Conservation (phyloP, 495 filamentous ascomycete species). For the Trichocladium antarcticum region DNA sequence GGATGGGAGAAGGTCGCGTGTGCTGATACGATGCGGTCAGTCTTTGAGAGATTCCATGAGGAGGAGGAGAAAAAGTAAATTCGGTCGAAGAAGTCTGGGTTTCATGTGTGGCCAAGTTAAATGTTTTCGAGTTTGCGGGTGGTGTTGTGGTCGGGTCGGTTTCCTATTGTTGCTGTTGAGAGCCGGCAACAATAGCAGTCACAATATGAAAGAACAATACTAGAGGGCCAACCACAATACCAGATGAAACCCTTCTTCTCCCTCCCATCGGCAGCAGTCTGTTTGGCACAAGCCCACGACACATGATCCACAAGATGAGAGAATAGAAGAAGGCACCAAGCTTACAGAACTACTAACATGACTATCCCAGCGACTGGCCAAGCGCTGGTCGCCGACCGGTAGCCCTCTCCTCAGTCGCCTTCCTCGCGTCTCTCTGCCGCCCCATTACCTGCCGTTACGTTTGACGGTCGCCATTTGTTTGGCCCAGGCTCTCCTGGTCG, state of each 20-base stretch:
- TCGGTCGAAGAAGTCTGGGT: background rate
- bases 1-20: background rate
- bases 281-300: too few species aligned
- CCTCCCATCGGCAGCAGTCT: too few species aligned
- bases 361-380: too few species aligned
- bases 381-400: too few species aligned
- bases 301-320: background rate
- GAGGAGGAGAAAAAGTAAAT: background rate
- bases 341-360: background rate
- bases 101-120: background rate
- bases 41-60: background rate
- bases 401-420: background rate
- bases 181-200: conserved; percentile 6
- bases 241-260: too few species aligned
- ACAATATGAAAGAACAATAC: conserved; percentile 1
- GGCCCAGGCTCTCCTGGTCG: conserved; percentile 7
- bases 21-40: background rate
- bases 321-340: background rate
- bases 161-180: conserved; percentile 1
- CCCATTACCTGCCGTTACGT: background rate
- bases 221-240: background rate
- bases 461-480: background rate
- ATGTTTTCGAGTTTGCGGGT: background rate
- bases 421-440: background rate
- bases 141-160: background rate